These are phyloP conservation scores for Cyberlindnera petersonii DNA, from an alignment of 805 yeast genomes.

Conservation along the genomic window DNA sequence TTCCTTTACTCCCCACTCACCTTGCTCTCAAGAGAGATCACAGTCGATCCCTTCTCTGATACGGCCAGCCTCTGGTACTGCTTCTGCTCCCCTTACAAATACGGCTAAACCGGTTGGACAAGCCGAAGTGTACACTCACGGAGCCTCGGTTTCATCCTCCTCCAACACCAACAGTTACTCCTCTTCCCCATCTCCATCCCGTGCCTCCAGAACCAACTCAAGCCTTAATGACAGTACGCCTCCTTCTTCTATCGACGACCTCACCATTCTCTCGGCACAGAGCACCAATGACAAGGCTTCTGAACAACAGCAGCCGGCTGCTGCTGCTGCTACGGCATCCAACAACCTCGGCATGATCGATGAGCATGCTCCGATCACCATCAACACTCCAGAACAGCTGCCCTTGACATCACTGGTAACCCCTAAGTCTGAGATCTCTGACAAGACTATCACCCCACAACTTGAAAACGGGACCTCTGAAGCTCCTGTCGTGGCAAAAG, in stretches of 20 bases:
- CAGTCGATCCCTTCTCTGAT: too few species aligned
- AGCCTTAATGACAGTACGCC: slow-evolving; percentile 27
- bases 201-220: slow-evolving; percentile 26
- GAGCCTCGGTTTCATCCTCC: slow-evolving; percentile 4
- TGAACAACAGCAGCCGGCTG: neutral
- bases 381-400: neutral
- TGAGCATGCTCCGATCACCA: slow-evolving; percentile 8
- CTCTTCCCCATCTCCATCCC: slow-evolving; percentile 27
- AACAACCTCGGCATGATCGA: slow-evolving; percentile 23
- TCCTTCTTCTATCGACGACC: slow-evolving; percentile 29
- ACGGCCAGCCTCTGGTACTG: too few species aligned
- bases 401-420: neutral
- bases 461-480: too few species aligned
- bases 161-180: slow-evolving; percentile 15
- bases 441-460: neutral
- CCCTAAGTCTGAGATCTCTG: neutral
- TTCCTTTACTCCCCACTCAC: neutral
- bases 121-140: slow-evolving; percentile 5
- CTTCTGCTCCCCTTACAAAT: too few species aligned
- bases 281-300: neutral
- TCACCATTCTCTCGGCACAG: slow-evolving; percentile 11
- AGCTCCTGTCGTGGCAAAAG: too few species aligned
- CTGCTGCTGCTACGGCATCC: neutral
- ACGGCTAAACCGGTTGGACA: neutral
- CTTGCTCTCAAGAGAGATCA: slow-evolving; percentile 3